Base-by-base conservation (phyloP, 331 rosid species). In the Ulmus americana region DNA sequence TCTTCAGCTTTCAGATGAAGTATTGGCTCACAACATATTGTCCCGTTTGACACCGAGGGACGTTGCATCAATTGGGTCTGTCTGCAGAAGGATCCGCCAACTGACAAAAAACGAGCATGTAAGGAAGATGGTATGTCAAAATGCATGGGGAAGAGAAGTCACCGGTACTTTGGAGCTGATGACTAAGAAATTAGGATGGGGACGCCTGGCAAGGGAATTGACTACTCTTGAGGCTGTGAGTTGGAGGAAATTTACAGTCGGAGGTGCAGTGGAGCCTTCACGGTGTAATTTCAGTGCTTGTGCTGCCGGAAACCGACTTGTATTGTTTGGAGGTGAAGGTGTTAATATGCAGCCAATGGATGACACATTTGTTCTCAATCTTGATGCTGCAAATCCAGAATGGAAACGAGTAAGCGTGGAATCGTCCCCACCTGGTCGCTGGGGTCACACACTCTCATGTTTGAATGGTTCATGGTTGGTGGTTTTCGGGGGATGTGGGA, bases 211-310 rank as follows among this genome's bases (percentile, higher is more conserved):
- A 39, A 80, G 99, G 51, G 99, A 94, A 64, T 85, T 94, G 55
- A 90, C 97, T 2, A 94, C 97, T 20, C 99, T 90, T 0, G 99
- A 94, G 81, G 99, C 99, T 38, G 91, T 90, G 61, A 79, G 91
- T 70, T 94, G 99, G 99, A 89, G 83, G 58, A 94, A 94, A 81
- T 45, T 87, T 64, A 87, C 90, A 5, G 97, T 92, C 39, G 86
- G 95, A 66, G 95, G 98, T 43, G 94, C 79, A 1, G 97, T 92
- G 61, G 95, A 85, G 85, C 99, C 99, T 53, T 87, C 96, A 14
- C 95, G 99, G 43, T 94, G 99, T 86, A 94, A 94, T 70, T 94
- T 94, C 79, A 87, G 97, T 72, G 97, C 97, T 60, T 94, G 97
- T 76, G 95, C 97, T 0, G 99, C 87, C 7, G 99, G 99, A 46